Evolutionary conservation across 345 rosid species (phyloP), one percentile per base, ranked within the genome.

Genomic region (Linum tenue): DNA sequence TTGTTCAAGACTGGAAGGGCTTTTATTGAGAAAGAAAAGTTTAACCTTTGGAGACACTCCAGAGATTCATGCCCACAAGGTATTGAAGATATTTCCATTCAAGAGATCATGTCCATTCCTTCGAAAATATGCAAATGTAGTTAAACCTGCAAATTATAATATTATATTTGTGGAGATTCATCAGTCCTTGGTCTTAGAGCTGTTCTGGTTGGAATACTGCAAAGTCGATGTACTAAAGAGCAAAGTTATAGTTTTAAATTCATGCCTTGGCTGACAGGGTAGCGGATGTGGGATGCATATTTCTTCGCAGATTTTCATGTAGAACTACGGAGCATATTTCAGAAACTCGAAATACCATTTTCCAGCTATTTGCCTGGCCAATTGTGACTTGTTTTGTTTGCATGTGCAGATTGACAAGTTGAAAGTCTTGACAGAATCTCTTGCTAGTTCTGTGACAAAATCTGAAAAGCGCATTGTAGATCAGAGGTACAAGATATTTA

Each of bases 51-150:
- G 97, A 60, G 99, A 92, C 69, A 84, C 97, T 67, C 80, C 86
- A 31, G 97, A 92, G 78, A 59, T 86, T 74, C 99, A 86, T 88
- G 94, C 96, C 65, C 97, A 84, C 74, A 90, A 90, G 90, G 99
- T 92, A 67, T 67, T 48, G 53, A 48, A 48, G 14, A 48, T 48
- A 12, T 48, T 48, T 5, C 31, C 31, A 22, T 48, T 48, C 14
- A 9, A 48, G 53, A 48, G 53, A 48, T 41, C 44, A 41, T 41
- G 53, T 10, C 14, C 53, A 48, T 48, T 48, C 14, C 9, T 41
- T 41, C 0, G 44, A 41, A 41, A 41, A 41, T 41, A 8, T 41
- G 9, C 44, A 41, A 41, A 41, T 41, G 44, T 41, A 41, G 6
- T 8, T 41, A 8, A 41, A 41, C 44, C 44, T 41, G 44, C 44